A percentile compares a stretch with the other conserved stretches of the same genome.
Conservation (phyloP, 23 red algal genomes). For the Gracilaria domingensis region DNA sequence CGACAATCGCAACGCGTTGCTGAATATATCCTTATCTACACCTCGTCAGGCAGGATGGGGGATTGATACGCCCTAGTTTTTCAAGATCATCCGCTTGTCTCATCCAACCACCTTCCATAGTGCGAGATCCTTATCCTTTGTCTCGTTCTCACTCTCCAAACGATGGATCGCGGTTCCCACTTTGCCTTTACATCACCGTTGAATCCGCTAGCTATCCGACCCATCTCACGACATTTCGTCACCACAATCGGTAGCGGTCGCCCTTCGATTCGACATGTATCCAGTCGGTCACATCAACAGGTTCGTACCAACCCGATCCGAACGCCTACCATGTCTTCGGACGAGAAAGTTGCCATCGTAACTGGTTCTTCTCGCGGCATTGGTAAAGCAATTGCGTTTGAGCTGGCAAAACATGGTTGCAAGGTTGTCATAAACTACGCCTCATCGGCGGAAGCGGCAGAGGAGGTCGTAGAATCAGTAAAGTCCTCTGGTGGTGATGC, state of each 20-base stretch:
- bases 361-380: constrained; percentile 96
- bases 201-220: neutral
- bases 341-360: constrained; percentile 89
- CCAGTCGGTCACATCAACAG: neutral
- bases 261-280: neutral
- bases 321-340: constrained; percentile 24
- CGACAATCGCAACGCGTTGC: too few relatives aligned
- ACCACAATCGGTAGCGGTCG: neutral
- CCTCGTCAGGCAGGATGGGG: too few relatives aligned
- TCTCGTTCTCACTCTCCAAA: neutral
- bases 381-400: constrained; percentile 87
- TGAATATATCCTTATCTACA: too few relatives aligned
- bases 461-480: constrained; percentile 80
- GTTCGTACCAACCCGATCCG: neutral
- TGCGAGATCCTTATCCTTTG: neutral
- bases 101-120: neutral
- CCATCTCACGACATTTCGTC: constrained; percentile 13
- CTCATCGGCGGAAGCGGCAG: constrained; percentile 76
- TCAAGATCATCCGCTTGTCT: neutral
- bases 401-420: constrained; percentile 79
- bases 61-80: neutral
- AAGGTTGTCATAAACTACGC: constrained; percentile 97
- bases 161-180: constrained; percentile 1
- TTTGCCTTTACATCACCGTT: constrained; percentile 17
- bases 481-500: constrained; percentile 83